These are phyloP conservation scores for Neopestalotiopsis sp. DNA, from an alignment of 2,329 filamentous ascomycete genomes.

Conservation along the genomic window DNA sequence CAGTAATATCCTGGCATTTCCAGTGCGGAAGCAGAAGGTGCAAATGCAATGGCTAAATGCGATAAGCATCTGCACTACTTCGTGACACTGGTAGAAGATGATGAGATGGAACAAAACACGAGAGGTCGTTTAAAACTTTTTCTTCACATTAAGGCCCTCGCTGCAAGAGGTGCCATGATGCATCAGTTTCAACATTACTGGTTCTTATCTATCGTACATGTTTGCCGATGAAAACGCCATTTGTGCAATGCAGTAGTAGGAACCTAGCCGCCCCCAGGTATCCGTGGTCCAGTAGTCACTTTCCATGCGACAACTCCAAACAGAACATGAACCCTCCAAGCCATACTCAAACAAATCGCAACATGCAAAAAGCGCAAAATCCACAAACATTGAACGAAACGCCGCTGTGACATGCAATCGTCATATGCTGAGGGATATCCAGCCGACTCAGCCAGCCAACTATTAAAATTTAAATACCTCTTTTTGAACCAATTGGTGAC, in stretches of 20 bases:
- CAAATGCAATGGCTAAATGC: no score
- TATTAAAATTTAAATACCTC: not conserved
- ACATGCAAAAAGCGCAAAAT: not conserved
- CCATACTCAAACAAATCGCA: not conserved
- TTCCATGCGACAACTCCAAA: conserved; percentile 7
- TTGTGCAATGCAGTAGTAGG: not conserved
- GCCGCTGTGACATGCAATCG: conserved; percentile 17
- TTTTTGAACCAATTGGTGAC: conserved; percentile 24
- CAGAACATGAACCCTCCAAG: not conserved
- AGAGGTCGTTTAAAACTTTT: no score
- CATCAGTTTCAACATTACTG: not conserved
- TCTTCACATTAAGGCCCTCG: no score
- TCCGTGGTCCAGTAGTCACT: not conserved
- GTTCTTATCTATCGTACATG: not conserved
- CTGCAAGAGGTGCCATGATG: no score
- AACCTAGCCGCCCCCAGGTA: not conserved
- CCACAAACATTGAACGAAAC: conserved; percentile 5
- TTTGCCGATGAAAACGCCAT: not conserved
- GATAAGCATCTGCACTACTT: no score
- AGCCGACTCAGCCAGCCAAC: conserved; percentile 12
- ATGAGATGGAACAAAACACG: no score
- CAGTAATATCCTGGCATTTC: no score
- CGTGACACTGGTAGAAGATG: no score
- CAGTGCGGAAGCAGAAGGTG: no score
- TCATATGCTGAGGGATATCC: conserved; percentile 10